Evolutionary conservation across 1,139 yeast species (phyloP), one percentile per base, ranked within the genome.

Genomic region (Yamadazyma siamensis): DNA sequence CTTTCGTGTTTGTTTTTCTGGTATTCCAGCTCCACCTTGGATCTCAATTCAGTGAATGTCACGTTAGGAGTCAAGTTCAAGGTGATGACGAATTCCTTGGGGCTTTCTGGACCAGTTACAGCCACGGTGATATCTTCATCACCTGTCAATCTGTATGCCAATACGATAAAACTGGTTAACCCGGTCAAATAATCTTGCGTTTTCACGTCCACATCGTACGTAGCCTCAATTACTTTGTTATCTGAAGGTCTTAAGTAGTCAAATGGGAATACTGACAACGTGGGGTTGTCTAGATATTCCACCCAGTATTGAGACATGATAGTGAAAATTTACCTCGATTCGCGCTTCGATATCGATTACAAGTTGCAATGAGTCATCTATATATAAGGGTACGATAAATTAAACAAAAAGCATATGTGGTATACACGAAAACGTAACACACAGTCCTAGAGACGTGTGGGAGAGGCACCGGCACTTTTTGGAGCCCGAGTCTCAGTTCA

Each of bases 61-160:
- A 65, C 49, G 9, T 63, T 58, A 22, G 84, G 76, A 32, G 74
- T 65, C 38, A 87, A 61, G 21, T 63, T 64, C 31, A 83, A 62
- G 48, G 95, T 69, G 25, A 86, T 54, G 16, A 85, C 77, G 42
- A 77, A 76, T 40, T 65, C 80, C 38, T 56, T 54, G 17, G 52
- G 50, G 7, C 52, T 48, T 15, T 63, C 57, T 25, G 59, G 52
- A 11, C 68, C 56, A 37, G 78, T 79, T 1, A 94, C 77, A 16
- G 94, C 87, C 39, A 91, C 61, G n/a, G 84, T 80, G 32, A 91
- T 79, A 49, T 91, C 97, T 42, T 88, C 96, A 52, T 91, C 97
- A 16, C 96, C 97, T 4, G 96, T 83, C 33, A 86, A 66, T 52
- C 97, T 73, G 57, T 75, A 81, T 23, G 86, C 70, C 35, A 91